phyloP scores from a whole-genome alignment of 208 protist genomes.

The Tritrichomonas foetus region DNA sequence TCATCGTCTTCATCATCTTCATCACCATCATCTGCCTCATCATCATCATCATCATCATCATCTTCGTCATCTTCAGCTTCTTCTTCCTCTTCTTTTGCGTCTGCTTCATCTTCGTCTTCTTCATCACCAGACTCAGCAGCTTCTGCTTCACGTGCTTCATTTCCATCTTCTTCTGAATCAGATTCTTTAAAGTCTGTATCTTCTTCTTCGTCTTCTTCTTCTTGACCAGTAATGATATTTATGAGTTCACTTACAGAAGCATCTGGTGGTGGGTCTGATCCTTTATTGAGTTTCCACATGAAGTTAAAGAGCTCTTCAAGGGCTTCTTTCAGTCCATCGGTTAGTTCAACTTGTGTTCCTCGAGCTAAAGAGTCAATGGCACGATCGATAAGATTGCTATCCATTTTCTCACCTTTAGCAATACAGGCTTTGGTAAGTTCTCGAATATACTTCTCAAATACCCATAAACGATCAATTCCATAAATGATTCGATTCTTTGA shows the following conservation, averaged over 20 bases:
- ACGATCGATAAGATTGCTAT: not conserved
- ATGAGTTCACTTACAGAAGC: not conserved
- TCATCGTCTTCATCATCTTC: constrained; percentile 8
- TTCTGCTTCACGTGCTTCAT: not conserved
- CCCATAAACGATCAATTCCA: not conserved
- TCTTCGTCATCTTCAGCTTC: not conserved
- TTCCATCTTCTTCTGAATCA: not conserved
- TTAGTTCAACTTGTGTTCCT: not conserved
- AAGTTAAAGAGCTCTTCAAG: not conserved
- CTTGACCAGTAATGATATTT: not conserved
- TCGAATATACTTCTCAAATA: not conserved
- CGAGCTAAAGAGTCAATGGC: not conserved
- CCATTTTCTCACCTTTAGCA: not conserved
- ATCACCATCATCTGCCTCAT: not conserved
- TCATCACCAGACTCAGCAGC: not conserved
- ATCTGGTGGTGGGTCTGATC: not conserved
- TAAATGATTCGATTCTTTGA: not conserved
- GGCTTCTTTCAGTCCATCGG: not conserved
- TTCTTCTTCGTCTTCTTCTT: constrained; percentile 25
- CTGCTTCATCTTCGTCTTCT: not conserved
- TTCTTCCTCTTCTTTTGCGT: not conserved
- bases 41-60: not conserved
- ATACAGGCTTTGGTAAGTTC: not conserved
- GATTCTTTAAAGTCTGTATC: not conserved
- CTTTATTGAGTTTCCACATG: not conserved